Base-by-base conservation (phyloP, 257 asterid genomes). In the Echites panduratus region DNA sequence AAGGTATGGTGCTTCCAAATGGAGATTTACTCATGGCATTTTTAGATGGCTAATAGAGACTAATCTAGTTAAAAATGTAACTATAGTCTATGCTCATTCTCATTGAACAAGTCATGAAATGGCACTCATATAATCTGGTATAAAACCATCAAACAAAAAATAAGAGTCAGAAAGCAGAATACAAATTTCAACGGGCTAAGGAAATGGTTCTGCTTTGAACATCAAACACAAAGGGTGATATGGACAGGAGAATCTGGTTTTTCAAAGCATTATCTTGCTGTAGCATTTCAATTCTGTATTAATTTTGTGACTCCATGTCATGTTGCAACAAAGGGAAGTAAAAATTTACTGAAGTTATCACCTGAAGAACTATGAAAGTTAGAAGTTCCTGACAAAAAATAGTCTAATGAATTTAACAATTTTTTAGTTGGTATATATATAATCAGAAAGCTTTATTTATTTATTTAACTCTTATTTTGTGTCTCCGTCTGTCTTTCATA, bases 1-100 rank as follows among this genome's bases (percentile, higher is more conserved):
- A 94, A 94, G 97, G 97, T 91, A 85, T 73, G 76, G 5, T 70
- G 57, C 71, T 63, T 29, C 43, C 49, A 43, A 6, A 7, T 57
- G 13, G 16, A 7, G 41, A 56, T 74, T 58, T 65, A 71, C 69
- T 70, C 38, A 19, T 14, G n/a, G 32, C 32, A 27, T 64, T 26
- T 24, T 53, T 9, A 10, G 29, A 9, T 43, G 35, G 49, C 8
- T 54, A 38, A 73, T 62, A 2, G n/a, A n/a, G n/a, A n/a, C n/a
- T n/a, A n/a, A n/a, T n/a, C n/a, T 69, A 10, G 53, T 56, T 13
- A n/a, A n/a, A n/a, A 9, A 43, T 29, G n/a, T 19, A 47, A 61
- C 14, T 20, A 19, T 70, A 58, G 20, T 53, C 24, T 20, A 29
- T 13, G 22, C n/a, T 32, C 17, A 14, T 20, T 40, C 13, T 52